phyloP scores from a whole-genome alignment of 2,329 filamentous ascomycete genomes.

The Karstenula rhodostoma region DNA sequence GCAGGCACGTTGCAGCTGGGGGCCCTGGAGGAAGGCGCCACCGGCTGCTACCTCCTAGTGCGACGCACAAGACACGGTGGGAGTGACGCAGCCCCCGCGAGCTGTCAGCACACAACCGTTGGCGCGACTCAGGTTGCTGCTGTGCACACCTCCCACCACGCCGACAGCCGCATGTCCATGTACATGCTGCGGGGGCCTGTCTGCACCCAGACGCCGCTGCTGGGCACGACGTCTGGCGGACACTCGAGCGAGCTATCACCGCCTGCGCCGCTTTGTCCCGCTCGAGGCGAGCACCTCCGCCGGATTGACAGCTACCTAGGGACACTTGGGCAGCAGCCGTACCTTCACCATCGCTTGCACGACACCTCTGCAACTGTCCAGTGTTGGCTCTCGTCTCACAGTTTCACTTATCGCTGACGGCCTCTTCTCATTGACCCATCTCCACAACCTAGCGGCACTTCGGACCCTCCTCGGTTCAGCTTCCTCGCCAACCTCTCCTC shows the following conservation, averaged over 20 bases:
- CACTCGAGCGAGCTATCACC: background rate
- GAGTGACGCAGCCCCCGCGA: background rate
- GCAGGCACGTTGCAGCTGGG: constrained; percentile 5
- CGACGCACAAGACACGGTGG: background rate
- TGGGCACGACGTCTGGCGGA: background rate
- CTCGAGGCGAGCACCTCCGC: no score
- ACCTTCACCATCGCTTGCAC: background rate
- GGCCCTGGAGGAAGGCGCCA: background rate
- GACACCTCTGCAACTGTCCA: background rate
- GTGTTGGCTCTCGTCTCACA: constrained; percentile 10
- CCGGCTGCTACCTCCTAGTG: constrained; percentile 2
- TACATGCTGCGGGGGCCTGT: background rate
- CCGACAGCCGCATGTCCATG: background rate
- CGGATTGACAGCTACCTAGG: background rate
- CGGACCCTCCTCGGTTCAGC: background rate
- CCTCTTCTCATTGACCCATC: constrained; percentile 12
- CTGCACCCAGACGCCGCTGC: background rate
- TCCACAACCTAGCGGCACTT: background rate
- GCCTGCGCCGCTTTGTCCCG: background rate
- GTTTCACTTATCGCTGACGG: constrained; percentile 10
- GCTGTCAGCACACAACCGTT: background rate
- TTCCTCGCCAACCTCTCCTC: background rate
- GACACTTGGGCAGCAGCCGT: background rate
- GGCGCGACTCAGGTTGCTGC: no score
- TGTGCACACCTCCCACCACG: background rate